Conservation (phyloP, 2,329 filamentous ascomycete genomes). For the Teratosphaeriaceae sp. region DNA sequence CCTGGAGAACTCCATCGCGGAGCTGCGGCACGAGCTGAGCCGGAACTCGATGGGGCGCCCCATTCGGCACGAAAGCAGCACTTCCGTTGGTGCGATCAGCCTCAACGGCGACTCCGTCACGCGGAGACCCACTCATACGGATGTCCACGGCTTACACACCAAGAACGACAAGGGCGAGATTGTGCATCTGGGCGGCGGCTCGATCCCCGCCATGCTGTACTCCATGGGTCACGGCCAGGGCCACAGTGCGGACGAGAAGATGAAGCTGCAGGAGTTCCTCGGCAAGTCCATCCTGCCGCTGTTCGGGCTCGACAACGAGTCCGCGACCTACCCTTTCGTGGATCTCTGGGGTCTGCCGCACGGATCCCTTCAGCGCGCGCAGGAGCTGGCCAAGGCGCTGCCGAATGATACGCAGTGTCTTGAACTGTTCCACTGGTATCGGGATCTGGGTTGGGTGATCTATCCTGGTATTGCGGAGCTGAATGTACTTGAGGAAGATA, state of each 20-base stretch:
- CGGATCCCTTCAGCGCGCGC: slow-evolving; percentile 50
- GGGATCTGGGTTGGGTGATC: slow-evolving; percentile 52
- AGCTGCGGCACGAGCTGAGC: slow-evolving; percentile 31
- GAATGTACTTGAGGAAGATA: slow-evolving; percentile 47
- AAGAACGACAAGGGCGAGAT: slow-evolving; percentile 52
- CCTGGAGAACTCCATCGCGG: slow-evolving; percentile 41
- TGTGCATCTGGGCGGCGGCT: slow-evolving; percentile 55
- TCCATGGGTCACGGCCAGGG: slow-evolving; percentile 38
- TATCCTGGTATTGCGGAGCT: slow-evolving; percentile 56
- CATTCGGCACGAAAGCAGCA: slow-evolving; percentile 14
- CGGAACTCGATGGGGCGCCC: slow-evolving; percentile 12
- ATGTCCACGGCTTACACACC: slow-evolving; percentile 53
- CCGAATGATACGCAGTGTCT: slow-evolving; percentile 53
- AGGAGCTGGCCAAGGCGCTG: slow-evolving; percentile 52
- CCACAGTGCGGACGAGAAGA: slow-evolving; percentile 32
- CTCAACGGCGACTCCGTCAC: background rate
- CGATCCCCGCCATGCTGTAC: slow-evolving; percentile 55
- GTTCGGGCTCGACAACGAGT: slow-evolving; percentile 58
- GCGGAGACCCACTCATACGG: slow-evolving; percentile 30
- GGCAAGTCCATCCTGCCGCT: slow-evolving; percentile 57
- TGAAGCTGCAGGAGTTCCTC: slow-evolving; percentile 50
- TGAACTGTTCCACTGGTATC: slow-evolving; percentile 51
- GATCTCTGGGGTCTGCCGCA: slow-evolving; percentile 57
- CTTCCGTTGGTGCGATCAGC: slow-evolving; percentile 4
- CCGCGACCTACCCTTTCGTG: slow-evolving; percentile 58